Conservation (phyloP, 2,329 filamentous ascomycete genomes). For the Fusarium circinatum region DNA sequence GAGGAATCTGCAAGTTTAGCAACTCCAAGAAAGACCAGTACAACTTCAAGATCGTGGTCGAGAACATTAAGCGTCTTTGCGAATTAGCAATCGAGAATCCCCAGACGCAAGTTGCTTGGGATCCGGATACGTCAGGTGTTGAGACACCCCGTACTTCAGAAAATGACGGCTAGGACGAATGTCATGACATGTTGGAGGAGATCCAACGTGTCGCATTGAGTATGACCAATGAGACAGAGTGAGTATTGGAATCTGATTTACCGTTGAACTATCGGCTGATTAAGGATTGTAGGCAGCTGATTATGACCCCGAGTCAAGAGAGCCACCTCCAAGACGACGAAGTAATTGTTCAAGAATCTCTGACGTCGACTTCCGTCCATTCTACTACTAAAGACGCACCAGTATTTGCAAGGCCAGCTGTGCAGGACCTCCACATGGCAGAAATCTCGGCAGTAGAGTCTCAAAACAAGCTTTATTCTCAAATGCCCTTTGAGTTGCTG, state of each 20-base stretch:
- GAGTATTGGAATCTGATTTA: accelerated
- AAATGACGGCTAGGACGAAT: background rate
- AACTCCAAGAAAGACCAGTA: background rate
- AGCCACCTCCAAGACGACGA: background rate
- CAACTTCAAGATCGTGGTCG: background rate
- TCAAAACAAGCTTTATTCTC: background rate
- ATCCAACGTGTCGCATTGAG: background rate
- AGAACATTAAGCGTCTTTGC: background rate
- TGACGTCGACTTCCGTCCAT: too few species aligned
- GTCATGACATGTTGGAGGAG: background rate
- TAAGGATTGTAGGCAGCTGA: background rate
- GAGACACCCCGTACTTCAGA: background rate
- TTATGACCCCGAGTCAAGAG: background rate
- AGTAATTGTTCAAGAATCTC: accelerated
- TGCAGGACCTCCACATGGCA: accelerated
- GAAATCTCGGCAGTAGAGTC: accelerated
- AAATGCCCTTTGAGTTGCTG: background rate
- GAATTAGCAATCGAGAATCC: accelerated
- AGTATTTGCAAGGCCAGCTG: accelerated
- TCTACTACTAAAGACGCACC: accelerated
- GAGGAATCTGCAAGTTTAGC: background rate
- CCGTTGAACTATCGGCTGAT: accelerated
- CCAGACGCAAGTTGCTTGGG: accelerated
- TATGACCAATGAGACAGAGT: accelerated
- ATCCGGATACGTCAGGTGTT: accelerated